Percentiles rank a stretch among this genome's conserved stretches.
phyloP scores from a whole-genome alignment of 2,329 filamentous ascomycete species.

The Ophiobolus disseminans region DNA sequence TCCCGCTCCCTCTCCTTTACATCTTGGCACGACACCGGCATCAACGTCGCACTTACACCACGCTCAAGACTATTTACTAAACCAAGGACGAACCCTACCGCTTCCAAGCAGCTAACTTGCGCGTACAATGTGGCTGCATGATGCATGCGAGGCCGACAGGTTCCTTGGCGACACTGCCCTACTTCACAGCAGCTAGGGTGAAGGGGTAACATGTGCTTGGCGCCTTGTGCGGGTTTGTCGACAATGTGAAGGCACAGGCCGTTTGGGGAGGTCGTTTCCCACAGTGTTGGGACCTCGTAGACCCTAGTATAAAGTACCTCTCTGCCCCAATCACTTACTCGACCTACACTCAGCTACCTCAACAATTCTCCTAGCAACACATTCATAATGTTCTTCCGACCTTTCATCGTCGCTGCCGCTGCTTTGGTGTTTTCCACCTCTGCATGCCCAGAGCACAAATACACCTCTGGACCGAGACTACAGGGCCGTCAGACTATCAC shows the following conservation, averaged over 20 bases:
- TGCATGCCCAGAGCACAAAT: slow-evolving; percentile 24
- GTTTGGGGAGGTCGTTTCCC: not conserved
- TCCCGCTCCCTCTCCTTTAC: not conserved
- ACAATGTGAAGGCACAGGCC: not conserved
- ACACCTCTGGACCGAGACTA: slow-evolving; percentile 16
- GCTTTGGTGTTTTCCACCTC: slow-evolving; percentile 12
- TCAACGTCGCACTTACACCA: not conserved
- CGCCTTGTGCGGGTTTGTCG: not conserved
- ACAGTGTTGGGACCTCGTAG: no score
- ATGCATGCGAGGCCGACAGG: not conserved
- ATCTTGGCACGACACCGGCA: not conserved
- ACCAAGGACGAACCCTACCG: not conserved
- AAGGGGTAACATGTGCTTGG: not conserved
- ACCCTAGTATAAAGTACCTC: slow-evolving; percentile 1
- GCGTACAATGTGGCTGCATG: slow-evolving; percentile 2
- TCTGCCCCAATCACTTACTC: not conserved
- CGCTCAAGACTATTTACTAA: not conserved
- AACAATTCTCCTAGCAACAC: no score
- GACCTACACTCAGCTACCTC: not conserved
- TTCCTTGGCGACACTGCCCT: not conserved
- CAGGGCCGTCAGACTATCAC: slow-evolving; percentile 10
- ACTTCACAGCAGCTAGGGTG: not conserved
- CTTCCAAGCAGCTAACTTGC: not conserved
- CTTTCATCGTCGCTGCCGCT: slow-evolving; percentile 10
- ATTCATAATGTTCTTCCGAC: slow-evolving; percentile 16